Conservation (phyloP, 495 filamentous ascomycete species). For the Cryomyces antarcticus region DNA sequence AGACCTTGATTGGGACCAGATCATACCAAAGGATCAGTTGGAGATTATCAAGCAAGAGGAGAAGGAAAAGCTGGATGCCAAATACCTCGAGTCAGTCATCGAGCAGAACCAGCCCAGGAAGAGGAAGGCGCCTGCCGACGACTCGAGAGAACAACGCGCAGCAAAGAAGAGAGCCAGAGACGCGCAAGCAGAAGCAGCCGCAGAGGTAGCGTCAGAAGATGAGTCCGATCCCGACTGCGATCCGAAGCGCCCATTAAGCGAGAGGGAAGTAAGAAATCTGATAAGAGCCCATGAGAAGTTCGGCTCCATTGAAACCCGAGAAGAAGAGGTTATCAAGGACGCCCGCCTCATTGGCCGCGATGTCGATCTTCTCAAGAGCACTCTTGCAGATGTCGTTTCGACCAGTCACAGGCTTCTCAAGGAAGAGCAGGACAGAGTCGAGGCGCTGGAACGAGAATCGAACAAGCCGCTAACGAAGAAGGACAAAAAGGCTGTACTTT, state of each 20-base stretch:
- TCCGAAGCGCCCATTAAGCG: conserved; percentile 65
- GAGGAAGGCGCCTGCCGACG: conserved; percentile 43
- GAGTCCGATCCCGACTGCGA: conserved; percentile 39
- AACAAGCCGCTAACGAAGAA: conserved; percentile 76
- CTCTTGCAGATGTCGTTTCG: conserved; percentile 51
- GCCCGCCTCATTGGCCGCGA: conserved; percentile 67
- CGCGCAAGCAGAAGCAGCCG: conserved; percentile 32
- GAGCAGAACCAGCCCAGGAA: conserved; percentile 78
- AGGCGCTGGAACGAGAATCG: conserved; percentile 39
- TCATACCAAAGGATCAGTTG: conserved; percentile 85
- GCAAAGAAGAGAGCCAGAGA: conserved; percentile 83
- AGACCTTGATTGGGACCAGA: conserved; percentile 88
- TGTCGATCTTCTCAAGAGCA: conserved; percentile 46
- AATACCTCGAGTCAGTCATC: conserved; percentile 61
- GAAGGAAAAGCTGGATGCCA: conserved; percentile 60
- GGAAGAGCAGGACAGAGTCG: conserved; percentile 41
- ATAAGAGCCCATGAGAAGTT: conserved; percentile 72
- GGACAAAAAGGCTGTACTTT: conserved; percentile 86
- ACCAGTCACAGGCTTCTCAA: conserved; percentile 47
- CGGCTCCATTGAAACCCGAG: conserved; percentile 68
- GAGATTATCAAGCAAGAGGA: conserved; percentile 77
- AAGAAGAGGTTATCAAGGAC: conserved; percentile 67
- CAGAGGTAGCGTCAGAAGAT: conserved; percentile 31
- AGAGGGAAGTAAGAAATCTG: conserved; percentile 81
- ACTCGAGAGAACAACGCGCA: conserved; percentile 54